A percentile compares a stretch with the other conserved stretches of the same genome.
These are phyloP conservation scores for Acrocalymma vagum DNA, from an alignment of 2,329 filamentous ascomycete species.

Conservation along the genomic window DNA sequence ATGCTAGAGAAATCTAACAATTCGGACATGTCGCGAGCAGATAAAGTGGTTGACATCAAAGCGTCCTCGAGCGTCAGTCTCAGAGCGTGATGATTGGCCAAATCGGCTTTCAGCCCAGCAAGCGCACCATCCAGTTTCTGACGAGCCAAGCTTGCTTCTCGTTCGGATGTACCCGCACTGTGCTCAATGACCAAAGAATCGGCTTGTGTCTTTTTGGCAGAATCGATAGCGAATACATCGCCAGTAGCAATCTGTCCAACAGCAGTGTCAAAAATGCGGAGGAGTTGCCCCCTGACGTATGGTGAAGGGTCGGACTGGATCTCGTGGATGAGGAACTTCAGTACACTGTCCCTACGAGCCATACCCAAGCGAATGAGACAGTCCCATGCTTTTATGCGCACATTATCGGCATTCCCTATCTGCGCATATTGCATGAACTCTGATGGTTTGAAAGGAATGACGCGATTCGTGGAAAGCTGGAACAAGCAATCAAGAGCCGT, in stretches of 20 bases:
- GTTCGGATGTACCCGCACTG: constrained; percentile 50
- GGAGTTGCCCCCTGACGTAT: constrained; percentile 63
- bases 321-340: constrained; percentile 65
- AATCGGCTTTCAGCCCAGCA: constrained; percentile 62
- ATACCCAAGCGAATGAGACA: constrained; percentile 66
- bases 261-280: constrained; percentile 62
- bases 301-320: constrained; percentile 66
- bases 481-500: constrained; percentile 69
- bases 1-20: constrained; percentile 66
- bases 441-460: constrained; percentile 61
- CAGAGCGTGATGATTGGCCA: constrained; percentile 59
- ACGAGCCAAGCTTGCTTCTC: constrained; percentile 63
- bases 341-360: constrained; percentile 57
- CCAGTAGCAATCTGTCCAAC: constrained; percentile 68
- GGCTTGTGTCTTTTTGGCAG: constrained; percentile 40
- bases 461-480: constrained; percentile 61
- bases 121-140: constrained; percentile 67
- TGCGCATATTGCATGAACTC: constrained; percentile 70
- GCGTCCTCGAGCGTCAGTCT: constrained; percentile 65
- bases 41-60: constrained; percentile 58
- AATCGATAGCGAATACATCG: constrained; percentile 47
- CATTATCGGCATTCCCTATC: constrained; percentile 66
- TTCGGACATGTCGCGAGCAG: constrained; percentile 63
- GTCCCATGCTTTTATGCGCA: constrained; percentile 67
- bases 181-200: constrained; percentile 65